phyloP scores from a whole-genome alignment of 208 protist genomes.

The Porcisia hertigi region DNA sequence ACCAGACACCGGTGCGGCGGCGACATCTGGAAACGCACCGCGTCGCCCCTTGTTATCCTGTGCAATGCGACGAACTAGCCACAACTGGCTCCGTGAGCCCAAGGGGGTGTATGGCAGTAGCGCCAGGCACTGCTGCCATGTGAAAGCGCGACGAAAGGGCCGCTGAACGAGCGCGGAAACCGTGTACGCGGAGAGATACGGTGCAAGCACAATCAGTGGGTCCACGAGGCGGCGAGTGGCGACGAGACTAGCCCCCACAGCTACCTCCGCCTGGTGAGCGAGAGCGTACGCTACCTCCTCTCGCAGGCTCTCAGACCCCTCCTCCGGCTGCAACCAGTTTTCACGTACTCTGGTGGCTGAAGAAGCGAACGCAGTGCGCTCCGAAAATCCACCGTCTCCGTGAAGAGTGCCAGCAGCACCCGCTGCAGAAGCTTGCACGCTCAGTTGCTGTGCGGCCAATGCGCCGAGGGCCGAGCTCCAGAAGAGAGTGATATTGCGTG shows the following conservation, averaged over 20 bases:
- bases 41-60: constrained; percentile 39
- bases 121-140: constrained; percentile 52
- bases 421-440: neutral
- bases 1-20: neutral
- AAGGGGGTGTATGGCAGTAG: constrained; percentile 63
- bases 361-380: neutral
- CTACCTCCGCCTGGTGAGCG: constrained; percentile 7
- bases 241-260: constrained; percentile 5
- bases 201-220: constrained; percentile 44
- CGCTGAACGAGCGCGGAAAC: constrained; percentile 45
- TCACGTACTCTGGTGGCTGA: neutral
- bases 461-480: constrained; percentile 57
- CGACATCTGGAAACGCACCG: constrained; percentile 8
- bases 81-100: constrained; percentile 48
- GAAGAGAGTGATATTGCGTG: constrained; percentile 31
- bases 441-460: constrained; percentile 12
- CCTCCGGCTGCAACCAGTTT: neutral
- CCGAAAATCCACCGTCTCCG: neutral
- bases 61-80: constrained; percentile 59
- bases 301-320: constrained; percentile 14
- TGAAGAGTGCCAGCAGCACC: neutral
- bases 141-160: constrained; percentile 41
- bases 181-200: constrained; percentile 53
- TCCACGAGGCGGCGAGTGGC: constrained; percentile 15
- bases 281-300: constrained; percentile 33